Conservation (phyloP, 1,139 yeast species). For the Hemisphaericaspora lyxosophila region DNA sequence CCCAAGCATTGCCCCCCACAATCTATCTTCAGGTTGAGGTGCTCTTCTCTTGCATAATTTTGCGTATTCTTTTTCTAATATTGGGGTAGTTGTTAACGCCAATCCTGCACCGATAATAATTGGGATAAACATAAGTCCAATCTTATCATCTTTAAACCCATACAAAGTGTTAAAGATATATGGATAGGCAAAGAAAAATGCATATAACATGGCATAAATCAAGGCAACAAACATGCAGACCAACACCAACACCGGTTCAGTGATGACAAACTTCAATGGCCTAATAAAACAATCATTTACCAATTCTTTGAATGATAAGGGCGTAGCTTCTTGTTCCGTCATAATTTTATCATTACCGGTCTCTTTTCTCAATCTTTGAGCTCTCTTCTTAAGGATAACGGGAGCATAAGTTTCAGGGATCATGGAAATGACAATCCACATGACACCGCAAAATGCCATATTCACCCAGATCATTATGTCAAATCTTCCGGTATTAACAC, state of each 20-base stretch:
- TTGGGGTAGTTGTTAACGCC: constrained; percentile 71
- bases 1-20: constrained; percentile 86
- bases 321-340: constrained; percentile 90
- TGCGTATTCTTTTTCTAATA: constrained; percentile 62
- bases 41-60: constrained; percentile 52
- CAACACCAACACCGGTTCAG: constrained; percentile 82
- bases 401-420: constrained; percentile 94
- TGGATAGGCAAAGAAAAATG: constrained; percentile 90
- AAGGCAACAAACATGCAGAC: constrained; percentile 84
- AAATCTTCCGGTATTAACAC: constrained; percentile 63
- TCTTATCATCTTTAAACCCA: constrained; percentile 63
- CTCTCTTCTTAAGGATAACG: constrained; percentile 72
- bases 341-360: constrained; percentile 79
- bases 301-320: constrained; percentile 63
- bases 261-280: constrained; percentile 69
- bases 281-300: constrained; percentile 66
- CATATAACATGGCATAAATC: constrained; percentile 83
- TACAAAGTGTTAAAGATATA: constrained; percentile 68
- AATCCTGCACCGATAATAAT: constrained; percentile 79
- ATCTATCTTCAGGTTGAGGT: constrained; percentile 85
- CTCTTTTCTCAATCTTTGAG: constrained; percentile 67
- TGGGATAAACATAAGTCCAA: constrained; percentile 85
- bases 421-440: constrained; percentile 62
- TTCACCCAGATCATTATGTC: constrained; percentile 85
- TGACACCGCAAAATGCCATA: constrained; percentile 85